phyloP scores from a whole-genome alignment of 1,139 yeast species.

The Diutina pseudorugosa region DNA sequence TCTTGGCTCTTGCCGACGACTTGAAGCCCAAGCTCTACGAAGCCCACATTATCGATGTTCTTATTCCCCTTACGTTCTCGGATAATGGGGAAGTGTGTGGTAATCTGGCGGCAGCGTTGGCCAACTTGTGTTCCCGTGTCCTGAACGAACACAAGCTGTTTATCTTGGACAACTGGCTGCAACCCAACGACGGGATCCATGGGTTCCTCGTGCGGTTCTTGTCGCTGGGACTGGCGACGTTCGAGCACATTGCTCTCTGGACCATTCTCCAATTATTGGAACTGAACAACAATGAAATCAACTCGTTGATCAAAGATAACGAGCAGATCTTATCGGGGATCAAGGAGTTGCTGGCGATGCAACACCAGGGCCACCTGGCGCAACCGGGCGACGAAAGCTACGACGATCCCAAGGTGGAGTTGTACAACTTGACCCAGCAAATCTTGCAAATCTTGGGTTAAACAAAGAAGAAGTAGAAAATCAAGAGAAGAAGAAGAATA shows the following conservation, averaged over 20 bases:
- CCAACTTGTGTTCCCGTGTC: conserved; percentile 86
- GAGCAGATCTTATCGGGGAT: conserved; percentile 46
- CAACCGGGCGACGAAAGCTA: conserved; percentile 13
- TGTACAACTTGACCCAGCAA: conserved; percentile 71
- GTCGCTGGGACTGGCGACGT: conserved; percentile 82
- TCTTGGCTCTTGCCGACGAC: conserved; percentile 91
- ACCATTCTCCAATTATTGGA: conserved; percentile 87
- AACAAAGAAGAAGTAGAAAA: background rate
- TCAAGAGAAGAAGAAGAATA: too few species aligned
- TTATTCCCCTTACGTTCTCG: conserved; percentile 83
- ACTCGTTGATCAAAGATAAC: conserved; percentile 48
- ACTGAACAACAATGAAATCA: conserved; percentile 65
- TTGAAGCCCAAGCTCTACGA: conserved; percentile 77
- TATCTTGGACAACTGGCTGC: conserved; percentile 68
- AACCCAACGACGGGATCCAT: conserved; percentile 75
- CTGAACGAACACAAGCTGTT: conserved; percentile 58
- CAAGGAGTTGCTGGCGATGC: conserved; percentile 36
- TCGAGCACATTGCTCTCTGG: conserved; percentile 97
- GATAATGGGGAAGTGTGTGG: conserved; percentile 94
- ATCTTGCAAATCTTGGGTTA: conserved; percentile 44
- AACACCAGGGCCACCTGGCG: conserved; percentile 15
- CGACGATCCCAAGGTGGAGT: conserved; percentile 60
- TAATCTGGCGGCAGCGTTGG: conserved; percentile 95
- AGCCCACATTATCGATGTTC: conserved; percentile 75
- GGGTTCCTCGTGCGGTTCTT: conserved; percentile 77